Evolutionary conservation across 2,329 filamentous ascomycete species (phyloP).

Genomic region (Neonectria magnoliae): DNA sequence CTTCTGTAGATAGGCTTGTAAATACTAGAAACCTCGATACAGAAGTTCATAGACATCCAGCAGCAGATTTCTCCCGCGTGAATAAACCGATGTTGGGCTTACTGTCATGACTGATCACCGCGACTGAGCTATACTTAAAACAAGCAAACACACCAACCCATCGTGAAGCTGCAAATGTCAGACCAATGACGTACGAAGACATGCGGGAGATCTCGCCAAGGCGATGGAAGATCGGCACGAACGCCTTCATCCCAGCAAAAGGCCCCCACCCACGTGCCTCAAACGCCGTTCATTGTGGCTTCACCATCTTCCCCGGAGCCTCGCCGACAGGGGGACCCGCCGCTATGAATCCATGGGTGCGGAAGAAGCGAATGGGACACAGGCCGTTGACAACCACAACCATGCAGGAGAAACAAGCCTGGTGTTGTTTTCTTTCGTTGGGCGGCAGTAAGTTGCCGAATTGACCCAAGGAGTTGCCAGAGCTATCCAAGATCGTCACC

Average conservation of each 20-base stretch:
- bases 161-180: not conserved
- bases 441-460: conserved; percentile 22
- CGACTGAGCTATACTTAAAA: not conserved
- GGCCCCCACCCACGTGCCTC: conserved; percentile 32
- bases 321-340: not conserved
- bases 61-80: not conserved
- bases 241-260: not conserved
- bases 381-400: conserved; percentile 13
- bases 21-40: not conserved
- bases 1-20: conserved; percentile 4
- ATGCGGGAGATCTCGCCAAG: conserved; percentile 19
- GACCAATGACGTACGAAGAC: not conserved
- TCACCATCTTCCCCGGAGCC: not conserved
- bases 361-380: conserved; percentile 14
- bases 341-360: not conserved
- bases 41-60: not conserved
- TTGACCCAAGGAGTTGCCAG: conserved; percentile 25
- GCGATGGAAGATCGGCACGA: conserved; percentile 23
- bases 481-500: conserved; percentile 22
- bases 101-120: not conserved
- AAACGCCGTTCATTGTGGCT: conserved; percentile 14
- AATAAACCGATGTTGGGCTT: not conserved
- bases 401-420: not conserved
- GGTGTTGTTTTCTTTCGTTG: not conserved
- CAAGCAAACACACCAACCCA: too few relatives aligned